Conservation (phyloP, 768 basidiomycete genomes). For the Xerocomellus dryophilus region DNA sequence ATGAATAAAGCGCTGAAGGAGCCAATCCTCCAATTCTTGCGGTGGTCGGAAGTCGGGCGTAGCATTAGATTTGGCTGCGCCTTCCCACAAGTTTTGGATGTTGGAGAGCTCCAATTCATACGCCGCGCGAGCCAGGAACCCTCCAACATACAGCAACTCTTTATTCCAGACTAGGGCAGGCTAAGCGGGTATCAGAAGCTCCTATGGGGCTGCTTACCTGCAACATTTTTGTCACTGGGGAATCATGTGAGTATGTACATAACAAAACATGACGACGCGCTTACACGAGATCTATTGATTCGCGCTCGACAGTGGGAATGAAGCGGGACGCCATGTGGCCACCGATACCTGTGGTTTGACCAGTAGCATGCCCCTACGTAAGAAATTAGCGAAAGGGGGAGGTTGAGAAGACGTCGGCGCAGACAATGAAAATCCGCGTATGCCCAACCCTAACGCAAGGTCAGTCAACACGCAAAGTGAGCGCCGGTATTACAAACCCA, state of each 20-base stretch:
- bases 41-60: constrained; percentile 31
- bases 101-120: constrained; percentile 79
- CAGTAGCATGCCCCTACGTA: constrained; percentile 79
- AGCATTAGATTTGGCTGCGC: constrained; percentile 35
- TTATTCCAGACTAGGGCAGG: constrained; percentile 73
- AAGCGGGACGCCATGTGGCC: constrained; percentile 77
- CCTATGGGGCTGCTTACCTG: constrained; percentile 43
- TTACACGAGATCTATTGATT: constrained; percentile 86
- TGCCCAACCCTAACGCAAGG: constrained; percentile 5
- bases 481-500: constrained; percentile 46
- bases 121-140: constrained; percentile 73
- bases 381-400: constrained; percentile 1
- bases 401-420: constrained; percentile 17
- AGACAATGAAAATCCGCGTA: constrained; percentile 50
- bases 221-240: constrained; percentile 77
- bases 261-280: constrained; percentile 17
- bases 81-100: constrained; percentile 59
- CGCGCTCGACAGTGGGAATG: constrained; percentile 94
- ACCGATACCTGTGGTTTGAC: constrained; percentile 83
- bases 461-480: background rate
- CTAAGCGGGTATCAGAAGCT: background rate
- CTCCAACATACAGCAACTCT: constrained; percentile 82
- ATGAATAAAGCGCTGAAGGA: constrained; percentile 67
- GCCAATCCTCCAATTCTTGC: constrained; percentile 44
- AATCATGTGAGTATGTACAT: background rate